Evolutionary conservation across 2,329 filamentous ascomycete species (phyloP).

Genomic region (Colletotrichum falcatum): DNA sequence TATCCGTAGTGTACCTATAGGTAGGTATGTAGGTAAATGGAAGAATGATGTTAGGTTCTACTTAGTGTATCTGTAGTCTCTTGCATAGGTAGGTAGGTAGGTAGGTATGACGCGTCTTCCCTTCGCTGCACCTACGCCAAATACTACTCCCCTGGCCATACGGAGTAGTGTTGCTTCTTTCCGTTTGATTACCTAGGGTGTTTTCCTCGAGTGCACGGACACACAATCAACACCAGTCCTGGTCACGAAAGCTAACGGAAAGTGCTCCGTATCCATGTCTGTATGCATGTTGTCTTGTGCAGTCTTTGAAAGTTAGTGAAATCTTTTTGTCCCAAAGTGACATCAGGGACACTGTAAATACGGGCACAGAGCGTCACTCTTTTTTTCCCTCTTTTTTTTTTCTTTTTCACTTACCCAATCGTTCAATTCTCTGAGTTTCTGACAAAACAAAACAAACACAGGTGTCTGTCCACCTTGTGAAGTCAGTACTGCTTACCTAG

Average conservation of each 20-base stretch:
- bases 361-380: not conserved
- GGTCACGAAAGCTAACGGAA: too few relatives aligned
- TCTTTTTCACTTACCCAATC: not conserved
- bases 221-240: too few relatives aligned
- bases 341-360: not conserved
- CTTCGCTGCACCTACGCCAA: not conserved
- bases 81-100: too few relatives aligned
- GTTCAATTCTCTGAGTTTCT: not conserved
- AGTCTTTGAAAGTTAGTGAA: not conserved
- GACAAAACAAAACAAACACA: not conserved
- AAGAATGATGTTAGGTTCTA: not conserved
- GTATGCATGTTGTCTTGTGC: not conserved
- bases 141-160: too few relatives aligned
- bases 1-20: too few relatives aligned
- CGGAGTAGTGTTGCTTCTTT: not conserved
- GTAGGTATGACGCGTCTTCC: too few relatives aligned
- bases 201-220: not conserved
- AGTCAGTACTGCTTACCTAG: not conserved
- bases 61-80: too few relatives aligned
- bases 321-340: not conserved
- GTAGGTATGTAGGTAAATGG: not conserved
- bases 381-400: too few relatives aligned
- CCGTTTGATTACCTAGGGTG: not conserved
- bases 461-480: too few relatives aligned
- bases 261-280: not conserved